Evolutionary conservation across 2,329 filamentous ascomycete genomes (phyloP).

Genomic region (Cladosporium colombiae): DNA sequence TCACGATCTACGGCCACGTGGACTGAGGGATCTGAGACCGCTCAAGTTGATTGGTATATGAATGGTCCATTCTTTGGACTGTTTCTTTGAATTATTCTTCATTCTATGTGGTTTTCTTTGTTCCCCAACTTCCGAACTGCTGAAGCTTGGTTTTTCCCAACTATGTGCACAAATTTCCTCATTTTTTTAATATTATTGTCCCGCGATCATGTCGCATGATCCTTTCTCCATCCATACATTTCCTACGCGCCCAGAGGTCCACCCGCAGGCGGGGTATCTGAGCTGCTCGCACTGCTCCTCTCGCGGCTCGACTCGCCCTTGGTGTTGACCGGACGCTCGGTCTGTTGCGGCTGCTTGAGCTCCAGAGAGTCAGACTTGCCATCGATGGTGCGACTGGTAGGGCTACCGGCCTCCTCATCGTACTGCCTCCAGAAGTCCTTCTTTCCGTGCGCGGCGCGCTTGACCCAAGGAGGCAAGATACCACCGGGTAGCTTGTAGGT

Average conservation of each 20-base stretch:
- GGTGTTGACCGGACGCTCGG: neutral
- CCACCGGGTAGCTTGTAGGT: slow-evolving; percentile 75
- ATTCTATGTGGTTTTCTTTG: neutral
- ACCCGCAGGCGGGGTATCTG: slow-evolving; percentile 8
- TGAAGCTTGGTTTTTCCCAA: slow-evolving; percentile 2
- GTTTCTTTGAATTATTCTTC: neutral
- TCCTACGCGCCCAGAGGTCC: neutral
- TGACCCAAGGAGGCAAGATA: slow-evolving; percentile 72
- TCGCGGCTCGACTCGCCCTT: slow-evolving; percentile 9
- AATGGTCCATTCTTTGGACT: no score
- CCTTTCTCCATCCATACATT: neutral
- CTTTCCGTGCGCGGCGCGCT: slow-evolving; percentile 64
- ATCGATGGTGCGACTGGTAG: slow-evolving; percentile 8
- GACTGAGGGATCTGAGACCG: no score
- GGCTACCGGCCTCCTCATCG: slow-evolving; percentile 24
- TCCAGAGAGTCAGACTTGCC: slow-evolving; percentile 7
- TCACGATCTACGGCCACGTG: no score
- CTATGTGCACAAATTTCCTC: no score
- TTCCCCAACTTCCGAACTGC: slow-evolving; percentile 9
- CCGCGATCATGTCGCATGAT: neutral
- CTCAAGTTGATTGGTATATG: no score
- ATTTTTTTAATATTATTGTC: no score
- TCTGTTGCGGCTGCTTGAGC: slow-evolving; percentile 10
- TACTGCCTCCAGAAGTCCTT: slow-evolving; percentile 68
- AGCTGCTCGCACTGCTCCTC: slow-evolving; percentile 15